Evolutionary conservation across 2,329 filamentous ascomycete genomes (phyloP), one percentile per base, ranked within the genome.

Genomic region (Aureobasidium sp.): DNA sequence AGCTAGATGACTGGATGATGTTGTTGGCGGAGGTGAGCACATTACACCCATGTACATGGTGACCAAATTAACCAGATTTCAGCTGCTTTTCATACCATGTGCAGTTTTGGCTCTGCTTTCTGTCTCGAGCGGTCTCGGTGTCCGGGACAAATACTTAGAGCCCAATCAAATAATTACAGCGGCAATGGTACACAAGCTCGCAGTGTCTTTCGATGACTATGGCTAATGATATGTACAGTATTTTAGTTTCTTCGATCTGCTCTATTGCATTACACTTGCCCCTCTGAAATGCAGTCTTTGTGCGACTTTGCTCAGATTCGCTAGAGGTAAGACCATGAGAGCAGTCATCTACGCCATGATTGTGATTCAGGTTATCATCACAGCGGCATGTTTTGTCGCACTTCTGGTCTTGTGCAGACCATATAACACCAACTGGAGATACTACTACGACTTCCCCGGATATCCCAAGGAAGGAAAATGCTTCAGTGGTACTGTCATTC

Each of bases 61-160:
- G 29, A 22, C 19, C 16, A 12, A 16, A 17, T 10, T 47, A 21
- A 47, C 4, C 3, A 17, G n/a, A 16, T n/a, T 16, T n/a, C 21
- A 47, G 42, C 7, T 47, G 14, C 21, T 47, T 6, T 47, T 47
- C 21, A 35, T 47, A 16, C 42, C 42, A 25, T 47, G 42, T 8
- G 21, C 42, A 3, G 30, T 35, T 1, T 35, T 30, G 10, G 42
- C 42, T 35, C 30, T 47, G 5, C 7, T 47, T 1, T 35, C 42
- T 8, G 19, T 14, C 14, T 35, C 42, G 10, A 24, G 25, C 11
- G 42, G 42, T 11, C 21, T 47, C 17, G 42, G 42, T 14, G n/a
- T 25, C 8, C 19, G 30, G 4, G 42, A 47, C 8, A 6, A 25
- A 3, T 19, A n/a, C 17, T 21, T 47, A 3, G 1, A 6, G 3